Conservation (phyloP, 176 grass and related monocot genomes). For the Carex kokanica region DNA sequence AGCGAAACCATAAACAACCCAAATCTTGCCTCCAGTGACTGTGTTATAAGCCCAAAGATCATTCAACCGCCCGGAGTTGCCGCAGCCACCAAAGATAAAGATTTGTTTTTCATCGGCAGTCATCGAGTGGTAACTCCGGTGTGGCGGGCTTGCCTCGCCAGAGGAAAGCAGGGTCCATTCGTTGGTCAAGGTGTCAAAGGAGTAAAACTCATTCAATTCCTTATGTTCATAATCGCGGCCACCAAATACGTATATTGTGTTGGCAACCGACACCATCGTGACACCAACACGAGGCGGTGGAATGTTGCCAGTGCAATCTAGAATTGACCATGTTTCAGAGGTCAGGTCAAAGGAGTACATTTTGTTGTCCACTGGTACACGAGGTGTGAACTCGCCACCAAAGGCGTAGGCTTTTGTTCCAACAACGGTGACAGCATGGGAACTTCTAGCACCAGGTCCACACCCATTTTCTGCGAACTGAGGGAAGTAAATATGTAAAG, state of each 20-base stretch:
- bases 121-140: slow-evolving; percentile 88
- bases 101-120: slow-evolving; percentile 41
- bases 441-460: slow-evolving; percentile 68
- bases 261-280: slow-evolving; percentile 55
- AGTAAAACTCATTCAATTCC: slow-evolving; percentile 82
- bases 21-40: slow-evolving; percentile 53
- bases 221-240: slow-evolving; percentile 67
- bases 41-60: slow-evolving; percentile 69
- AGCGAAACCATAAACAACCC: slow-evolving; percentile 73
- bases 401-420: slow-evolving; percentile 65
- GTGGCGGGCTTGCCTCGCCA: slow-evolving; percentile 44
- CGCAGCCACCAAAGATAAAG: slow-evolving; percentile 79
- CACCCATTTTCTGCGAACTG: slow-evolving; percentile 65
- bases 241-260: slow-evolving; percentile 59
- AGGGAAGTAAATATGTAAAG: not conserved
- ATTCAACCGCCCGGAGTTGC: slow-evolving; percentile 62
- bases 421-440: slow-evolving; percentile 65
- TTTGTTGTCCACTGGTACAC: slow-evolving; percentile 73
- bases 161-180: slow-evolving; percentile 58
- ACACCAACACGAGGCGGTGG: slow-evolving; percentile 79
- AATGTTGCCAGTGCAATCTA: slow-evolving; percentile 46
- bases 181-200: slow-evolving; percentile 49
- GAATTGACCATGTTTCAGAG: slow-evolving; percentile 49
- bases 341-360: slow-evolving; percentile 70
- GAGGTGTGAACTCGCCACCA: slow-evolving; percentile 85